These are phyloP conservation scores for Inga oerstediana DNA, from an alignment of 306 rosid species.

Conservation along the genomic window DNA sequence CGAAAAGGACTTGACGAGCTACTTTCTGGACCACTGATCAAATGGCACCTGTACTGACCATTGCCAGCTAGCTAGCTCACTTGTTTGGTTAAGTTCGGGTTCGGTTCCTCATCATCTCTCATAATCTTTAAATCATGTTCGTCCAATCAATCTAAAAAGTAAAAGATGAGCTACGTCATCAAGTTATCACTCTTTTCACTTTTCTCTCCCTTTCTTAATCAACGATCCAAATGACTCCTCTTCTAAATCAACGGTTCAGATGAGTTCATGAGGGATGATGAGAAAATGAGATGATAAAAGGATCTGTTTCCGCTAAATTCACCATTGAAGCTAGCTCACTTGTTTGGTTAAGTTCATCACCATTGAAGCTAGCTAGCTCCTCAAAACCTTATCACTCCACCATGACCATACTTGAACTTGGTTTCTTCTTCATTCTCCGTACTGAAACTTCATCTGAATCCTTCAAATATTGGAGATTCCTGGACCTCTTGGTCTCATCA, in stretches of 20 bases:
- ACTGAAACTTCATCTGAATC: neutral
- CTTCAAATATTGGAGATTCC: neutral
- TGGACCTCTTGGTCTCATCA: neutral
- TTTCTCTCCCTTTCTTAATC: too few species aligned
- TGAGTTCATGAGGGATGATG: too few species aligned
- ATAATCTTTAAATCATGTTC: too few species aligned
- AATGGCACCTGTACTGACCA: neutral
- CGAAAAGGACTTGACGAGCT: neutral
- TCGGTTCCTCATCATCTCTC: too few species aligned
- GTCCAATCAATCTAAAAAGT: too few species aligned
- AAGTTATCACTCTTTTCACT: too few species aligned
- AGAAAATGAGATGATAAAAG: too few species aligned
- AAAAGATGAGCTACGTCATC: too few species aligned
- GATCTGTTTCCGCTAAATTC: too few species aligned
- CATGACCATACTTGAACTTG: neutral
- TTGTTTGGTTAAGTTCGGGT: neutral
- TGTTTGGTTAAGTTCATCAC: neutral
- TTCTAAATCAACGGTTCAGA: too few species aligned
- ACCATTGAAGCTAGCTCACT: neutral
- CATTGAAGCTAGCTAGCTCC: neutral
- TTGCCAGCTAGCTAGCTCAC: neutral
- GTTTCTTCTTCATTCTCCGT: neutral
- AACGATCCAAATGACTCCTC: too few species aligned
- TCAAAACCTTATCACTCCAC: neutral
- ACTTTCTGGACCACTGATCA: conserved; percentile 5